Percentiles rank a stretch among this genome's conserved stretches.
phyloP scores from a whole-genome alignment of 345 rosid genomes.

The Brassica napus region Da-Ae NC_063448.1:34022501-34023000 shows the following conservation, averaged over 20 bases:
- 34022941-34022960: too few species aligned
- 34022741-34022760: not conserved
- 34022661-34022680: not conserved
- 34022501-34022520: not conserved
- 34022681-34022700: not conserved
- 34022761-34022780: not conserved
- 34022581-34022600: too few species aligned
- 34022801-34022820: too few species aligned
- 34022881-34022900: too few species aligned
- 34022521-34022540: not conserved
- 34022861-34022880: too few species aligned
- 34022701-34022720: not conserved
- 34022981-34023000: not conserved
- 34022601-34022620: not conserved
- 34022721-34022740: not conserved
- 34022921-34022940: too few species aligned
- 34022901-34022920: too few species aligned
- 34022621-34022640: not conserved
- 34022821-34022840: too few species aligned
- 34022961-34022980: not conserved
- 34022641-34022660: not conserved
- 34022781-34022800: not conserved
- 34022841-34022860: too few species aligned
- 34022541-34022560: not conserved
- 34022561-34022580: too few species aligned